Base-by-base conservation (phyloP, 768 basidiomycete genomes). In the Rhizopogon roseolus region DNA sequence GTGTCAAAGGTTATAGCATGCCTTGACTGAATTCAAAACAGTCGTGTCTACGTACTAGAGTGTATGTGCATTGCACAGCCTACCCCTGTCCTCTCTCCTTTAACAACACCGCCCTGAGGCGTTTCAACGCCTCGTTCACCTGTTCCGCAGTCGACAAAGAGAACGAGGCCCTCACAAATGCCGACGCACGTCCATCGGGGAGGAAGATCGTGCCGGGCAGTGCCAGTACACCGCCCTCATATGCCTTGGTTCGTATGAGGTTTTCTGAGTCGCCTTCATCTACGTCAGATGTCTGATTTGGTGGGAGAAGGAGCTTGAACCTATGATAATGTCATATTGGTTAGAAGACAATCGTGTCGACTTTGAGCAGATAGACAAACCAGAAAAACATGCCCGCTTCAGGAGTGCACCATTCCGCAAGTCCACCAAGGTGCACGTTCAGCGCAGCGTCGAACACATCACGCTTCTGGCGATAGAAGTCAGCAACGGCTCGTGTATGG, bases 331-430 rank as follows among this genome's bases (percentile, higher is more conserved):
- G 37, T 16, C 17, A 51, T 48, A 37, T 37, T 11, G 7, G 9
- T 69, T 52, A 69, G 63, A 51, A 60, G 34, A 53, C 39, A 22
- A 13, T 46, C 13, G 19, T 10, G 14, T 34, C 32, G 14, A 22
- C 14, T 14, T 22, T 54, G 46, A 51, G 57, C 19, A 49, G 55
- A 60, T 46, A 9, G 37, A 73, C 82, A 25, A 39, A 85, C 88
- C 90, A 95, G 66, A 92, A 84, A 76, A 96, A 95, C 90, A 95
- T 90, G 57, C 90, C 89, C 22, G 88, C 82, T 60, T 85, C 83
- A 8, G 90, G 90, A 0, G 74, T 68, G 51, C 65, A 72, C 86
- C 86, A 88, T 66, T 86, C 82, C 16, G 84, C 92, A 32, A 95
- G 73, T 3, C 84, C 91, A 46, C 74, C 71, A n/a, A 97, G 80